Conservation (phyloP, 2,329 filamentous ascomycete genomes). For the Neophaeococcomyces aloes region DNA sequence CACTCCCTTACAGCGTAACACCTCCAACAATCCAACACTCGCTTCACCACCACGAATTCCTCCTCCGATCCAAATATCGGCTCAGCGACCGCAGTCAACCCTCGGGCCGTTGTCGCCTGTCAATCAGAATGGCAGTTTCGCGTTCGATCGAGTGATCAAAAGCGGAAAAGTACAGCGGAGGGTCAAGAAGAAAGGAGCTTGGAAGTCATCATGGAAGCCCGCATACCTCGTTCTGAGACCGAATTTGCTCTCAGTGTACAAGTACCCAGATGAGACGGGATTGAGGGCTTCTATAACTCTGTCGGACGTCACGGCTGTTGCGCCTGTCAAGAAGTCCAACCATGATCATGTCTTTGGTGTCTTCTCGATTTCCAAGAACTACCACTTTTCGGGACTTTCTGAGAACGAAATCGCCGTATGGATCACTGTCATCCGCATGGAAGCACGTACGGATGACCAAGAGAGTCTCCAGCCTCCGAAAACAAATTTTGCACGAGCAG, state of each 20-base stretch:
- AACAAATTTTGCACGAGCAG: constrained; percentile 21
- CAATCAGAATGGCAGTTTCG: constrained; percentile 90
- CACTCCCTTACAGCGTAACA: background rate
- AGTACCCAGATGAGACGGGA: constrained; percentile 78
- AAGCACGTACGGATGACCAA: constrained; percentile 77
- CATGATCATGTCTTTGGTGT: constrained; percentile 81
- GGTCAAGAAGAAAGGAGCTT: constrained; percentile 65
- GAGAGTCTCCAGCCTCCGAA: constrained; percentile 49
- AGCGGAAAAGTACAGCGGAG: constrained; percentile 76
- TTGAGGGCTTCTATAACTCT: constrained; percentile 80
- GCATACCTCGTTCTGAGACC: constrained; percentile 83
- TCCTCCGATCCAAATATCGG: constrained; percentile 6
- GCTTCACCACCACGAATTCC: constrained; percentile 11
- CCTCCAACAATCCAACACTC: constrained; percentile 7
- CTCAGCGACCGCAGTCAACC: constrained; percentile 33
- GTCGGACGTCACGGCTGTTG: constrained; percentile 82
- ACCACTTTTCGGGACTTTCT: constrained; percentile 69
- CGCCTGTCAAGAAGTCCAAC: constrained; percentile 77
- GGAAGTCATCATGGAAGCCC: constrained; percentile 71
- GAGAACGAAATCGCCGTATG: constrained; percentile 71
- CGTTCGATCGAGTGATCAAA: constrained; percentile 89
- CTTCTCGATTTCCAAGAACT: constrained; percentile 84
- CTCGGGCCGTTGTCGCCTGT: constrained; percentile 69
- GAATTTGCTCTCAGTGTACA: constrained; percentile 85
- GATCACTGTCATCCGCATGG: constrained; percentile 68